Percentiles rank a stretch among this genome's conserved stretches.
Evolutionary conservation across 2,329 filamentous ascomycete species (phyloP).

Genomic region (Pseudogymnoascus sp.): DNA sequence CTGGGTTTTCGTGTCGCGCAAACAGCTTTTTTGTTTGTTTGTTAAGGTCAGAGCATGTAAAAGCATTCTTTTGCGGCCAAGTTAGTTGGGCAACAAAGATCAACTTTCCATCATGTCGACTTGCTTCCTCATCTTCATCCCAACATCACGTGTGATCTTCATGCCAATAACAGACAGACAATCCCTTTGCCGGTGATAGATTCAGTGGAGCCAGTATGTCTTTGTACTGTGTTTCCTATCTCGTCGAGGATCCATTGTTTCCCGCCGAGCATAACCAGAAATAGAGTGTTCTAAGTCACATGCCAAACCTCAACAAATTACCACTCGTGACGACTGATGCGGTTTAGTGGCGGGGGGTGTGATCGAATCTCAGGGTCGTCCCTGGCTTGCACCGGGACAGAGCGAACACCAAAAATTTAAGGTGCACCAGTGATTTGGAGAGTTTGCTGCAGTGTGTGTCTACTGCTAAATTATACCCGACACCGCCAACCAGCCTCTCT

Average conservation of each 20-base stretch:
- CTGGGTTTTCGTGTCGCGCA: background rate
- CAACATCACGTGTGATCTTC: background rate
- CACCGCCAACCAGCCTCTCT: background rate
- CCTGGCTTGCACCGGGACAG: background rate
- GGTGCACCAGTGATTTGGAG: background rate
- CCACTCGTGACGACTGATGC: background rate
- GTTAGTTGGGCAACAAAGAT: background rate
- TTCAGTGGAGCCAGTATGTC: background rate
- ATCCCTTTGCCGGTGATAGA: background rate
- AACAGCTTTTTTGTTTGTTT: background rate
- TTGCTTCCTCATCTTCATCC: background rate
- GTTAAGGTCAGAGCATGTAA: background rate
- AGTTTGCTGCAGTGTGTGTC: background rate
- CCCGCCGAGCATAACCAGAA: background rate
- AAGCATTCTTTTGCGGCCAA: background rate
- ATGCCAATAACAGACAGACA: background rate
- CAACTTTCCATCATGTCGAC: background rate
- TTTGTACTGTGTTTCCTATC: background rate
- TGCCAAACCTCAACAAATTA: background rate
- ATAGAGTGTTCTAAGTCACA: background rate
- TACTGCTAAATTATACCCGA: background rate
- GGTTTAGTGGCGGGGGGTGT: background rate
- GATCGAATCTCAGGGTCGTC: slow-evolving; percentile 2
- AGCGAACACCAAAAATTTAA: background rate
- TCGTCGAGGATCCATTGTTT: background rate